These are phyloP conservation scores for Pseudomassariella vexata DNA, from an alignment of 2,329 filamentous ascomycete genomes.

Conservation along the genomic window DNA sequence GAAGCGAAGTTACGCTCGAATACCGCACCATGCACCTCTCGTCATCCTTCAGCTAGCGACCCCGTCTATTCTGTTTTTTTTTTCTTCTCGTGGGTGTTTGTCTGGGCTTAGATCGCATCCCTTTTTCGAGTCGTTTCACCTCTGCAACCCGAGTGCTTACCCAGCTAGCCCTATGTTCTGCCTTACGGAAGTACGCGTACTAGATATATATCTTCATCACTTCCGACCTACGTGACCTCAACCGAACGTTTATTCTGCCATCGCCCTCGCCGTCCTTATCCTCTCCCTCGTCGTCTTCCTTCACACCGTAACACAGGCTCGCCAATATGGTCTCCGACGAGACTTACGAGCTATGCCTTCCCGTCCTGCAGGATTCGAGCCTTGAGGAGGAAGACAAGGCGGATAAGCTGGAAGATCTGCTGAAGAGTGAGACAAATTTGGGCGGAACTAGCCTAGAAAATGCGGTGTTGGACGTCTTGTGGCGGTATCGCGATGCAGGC, in stretches of 20 bases:
- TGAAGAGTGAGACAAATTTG: conserved; percentile 72
- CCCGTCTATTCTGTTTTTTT: background rate
- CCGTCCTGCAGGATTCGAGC: conserved; percentile 73
- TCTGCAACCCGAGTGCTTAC: no score
- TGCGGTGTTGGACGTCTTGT: conserved; percentile 82
- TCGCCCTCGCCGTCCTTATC: conserved; percentile 10
- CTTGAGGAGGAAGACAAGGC: conserved; percentile 95
- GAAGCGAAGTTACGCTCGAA: no score
- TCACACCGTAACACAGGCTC: conserved; percentile 15
- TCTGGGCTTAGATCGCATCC: no score
- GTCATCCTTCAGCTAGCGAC: conserved; percentile 6
- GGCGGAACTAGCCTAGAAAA: conserved; percentile 78
- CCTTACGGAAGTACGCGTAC: conserved; percentile 9
- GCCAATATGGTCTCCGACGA: conserved; percentile 83
- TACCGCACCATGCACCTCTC: conserved; percentile 7
- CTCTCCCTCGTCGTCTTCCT: conserved; percentile 11
- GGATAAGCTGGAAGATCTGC: conserved; percentile 80
- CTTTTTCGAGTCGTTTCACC: no score
- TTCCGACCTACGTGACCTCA: conserved; percentile 8
- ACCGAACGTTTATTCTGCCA: conserved; percentile 1
- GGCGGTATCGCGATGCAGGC: conserved; percentile 70
- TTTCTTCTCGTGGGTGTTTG: no score
- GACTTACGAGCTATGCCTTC: conserved; percentile 85
- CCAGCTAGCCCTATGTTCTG: conserved; percentile 10
- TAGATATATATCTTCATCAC: conserved; percentile 9